Percentiles rank a stretch among this genome's conserved stretches.
Evolutionary conservation across 148 eudicot genomes (phyloP).

Genomic region (Talinum fruticosum): DNA sequence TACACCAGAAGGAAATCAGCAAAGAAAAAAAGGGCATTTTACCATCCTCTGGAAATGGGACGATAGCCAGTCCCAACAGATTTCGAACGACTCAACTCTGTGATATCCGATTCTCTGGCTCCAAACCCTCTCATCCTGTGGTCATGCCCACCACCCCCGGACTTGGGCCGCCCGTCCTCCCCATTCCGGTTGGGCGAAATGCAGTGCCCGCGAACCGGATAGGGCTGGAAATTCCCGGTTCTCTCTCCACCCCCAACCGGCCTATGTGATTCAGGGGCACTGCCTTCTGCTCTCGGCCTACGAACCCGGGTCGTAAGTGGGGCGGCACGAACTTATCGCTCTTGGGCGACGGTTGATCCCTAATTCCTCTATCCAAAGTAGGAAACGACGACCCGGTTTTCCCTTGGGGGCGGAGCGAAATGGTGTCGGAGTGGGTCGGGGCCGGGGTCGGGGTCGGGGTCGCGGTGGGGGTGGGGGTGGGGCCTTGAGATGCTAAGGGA

Average conservation of each 20-base stretch:
- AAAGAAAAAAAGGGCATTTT: too few species aligned
- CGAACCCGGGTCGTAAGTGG: neutral
- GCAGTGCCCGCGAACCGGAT: neutral
- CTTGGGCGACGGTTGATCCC: neutral
- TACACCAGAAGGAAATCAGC: too few species aligned
- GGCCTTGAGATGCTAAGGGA: too few species aligned
- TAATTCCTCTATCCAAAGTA: neutral
- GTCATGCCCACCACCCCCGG: neutral
- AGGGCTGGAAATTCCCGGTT: neutral
- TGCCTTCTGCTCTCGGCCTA: neutral
- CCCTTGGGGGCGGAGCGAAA: neutral
- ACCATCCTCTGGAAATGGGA: neutral
- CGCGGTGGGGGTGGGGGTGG: neutral
- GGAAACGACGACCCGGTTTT: neutral
- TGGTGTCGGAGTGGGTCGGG: neutral
- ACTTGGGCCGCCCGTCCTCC: neutral
- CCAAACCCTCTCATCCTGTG: neutral
- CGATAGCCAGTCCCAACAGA: neutral
- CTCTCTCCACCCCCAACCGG: neutral
- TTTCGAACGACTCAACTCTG: neutral
- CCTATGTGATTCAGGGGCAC: neutral
- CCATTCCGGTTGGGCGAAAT: neutral
- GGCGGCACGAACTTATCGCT: neutral
- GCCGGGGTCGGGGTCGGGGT: neutral
- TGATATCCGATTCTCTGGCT: neutral